Percentiles rank a stretch among this genome's conserved stretches.
Evolutionary conservation across 192 early-diverging fungal genomes (phyloP).

Genomic region (Podila verticillata): DNA sequence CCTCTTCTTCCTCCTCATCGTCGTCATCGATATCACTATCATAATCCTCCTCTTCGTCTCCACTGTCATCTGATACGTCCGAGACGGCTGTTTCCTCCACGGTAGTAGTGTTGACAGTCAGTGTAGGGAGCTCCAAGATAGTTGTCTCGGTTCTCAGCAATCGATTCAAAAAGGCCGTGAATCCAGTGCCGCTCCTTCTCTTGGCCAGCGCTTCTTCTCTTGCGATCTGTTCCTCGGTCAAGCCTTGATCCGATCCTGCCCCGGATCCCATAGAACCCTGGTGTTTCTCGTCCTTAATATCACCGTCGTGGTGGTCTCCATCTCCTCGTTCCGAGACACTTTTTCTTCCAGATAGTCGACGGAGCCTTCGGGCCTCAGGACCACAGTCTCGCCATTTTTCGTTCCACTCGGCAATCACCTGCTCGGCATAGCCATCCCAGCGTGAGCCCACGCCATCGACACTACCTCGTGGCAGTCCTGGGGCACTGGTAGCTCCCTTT

Average conservation of each 20-base stretch:
- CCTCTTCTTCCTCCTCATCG: background rate
- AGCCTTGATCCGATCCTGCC: background rate
- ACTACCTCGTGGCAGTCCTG: conserved; percentile 7
- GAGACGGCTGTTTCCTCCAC: conserved; percentile 16
- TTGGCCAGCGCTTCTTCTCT: background rate
- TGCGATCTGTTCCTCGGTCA: background rate
- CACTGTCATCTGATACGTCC: conserved; percentile 1
- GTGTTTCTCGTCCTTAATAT: background rate
- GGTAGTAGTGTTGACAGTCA: conserved; percentile 47
- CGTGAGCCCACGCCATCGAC: conserved; percentile 22
- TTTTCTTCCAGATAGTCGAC: conserved; percentile 7
- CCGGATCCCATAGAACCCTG: background rate
- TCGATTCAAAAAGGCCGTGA: conserved; percentile 25
- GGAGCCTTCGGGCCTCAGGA: background rate
- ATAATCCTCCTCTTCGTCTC: conserved; percentile 23
- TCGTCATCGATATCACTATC: conserved; percentile 18
- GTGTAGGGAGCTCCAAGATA: conserved; percentile 28
- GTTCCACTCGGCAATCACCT: conserved; percentile 45
- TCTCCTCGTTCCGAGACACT: background rate
- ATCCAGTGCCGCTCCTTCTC: conserved; percentile 20
- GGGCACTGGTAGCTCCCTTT: background rate
- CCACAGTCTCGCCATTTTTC: conserved; percentile 30
- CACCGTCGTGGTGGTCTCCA: background rate
- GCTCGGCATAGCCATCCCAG: conserved; percentile 40
- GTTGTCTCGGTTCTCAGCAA: conserved; percentile 36